These are phyloP conservation scores for Candida loeiensis DNA, from an alignment of 805 yeast genomes.

Conservation along the genomic window DNA sequence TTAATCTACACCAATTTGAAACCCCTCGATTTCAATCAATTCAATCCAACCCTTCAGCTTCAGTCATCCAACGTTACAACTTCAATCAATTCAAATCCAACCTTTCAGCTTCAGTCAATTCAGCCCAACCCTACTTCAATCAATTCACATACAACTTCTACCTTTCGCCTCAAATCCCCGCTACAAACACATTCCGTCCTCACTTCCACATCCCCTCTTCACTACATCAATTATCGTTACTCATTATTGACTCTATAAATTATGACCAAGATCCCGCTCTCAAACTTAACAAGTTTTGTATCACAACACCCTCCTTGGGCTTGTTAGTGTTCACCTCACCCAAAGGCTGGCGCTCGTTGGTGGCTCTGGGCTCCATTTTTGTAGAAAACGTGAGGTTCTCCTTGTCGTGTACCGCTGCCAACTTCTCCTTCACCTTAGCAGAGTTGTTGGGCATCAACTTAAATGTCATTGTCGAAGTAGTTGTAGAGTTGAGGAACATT, in stretches of 20 bases:
- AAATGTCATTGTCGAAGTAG: constrained; percentile 33
- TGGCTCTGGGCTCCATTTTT: constrained; percentile 9
- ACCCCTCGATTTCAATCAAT: no score
- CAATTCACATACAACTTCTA: neutral
- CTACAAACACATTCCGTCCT: neutral
- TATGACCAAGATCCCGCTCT: constrained; percentile 33
- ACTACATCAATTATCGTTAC: neutral
- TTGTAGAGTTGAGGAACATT: constrained; percentile 24
- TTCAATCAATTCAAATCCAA: no score
- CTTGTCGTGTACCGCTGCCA: constrained; percentile 23
- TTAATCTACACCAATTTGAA: no score
- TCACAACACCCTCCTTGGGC: constrained; percentile 17
- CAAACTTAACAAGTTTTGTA: constrained; percentile 37
- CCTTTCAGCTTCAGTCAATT: no score
- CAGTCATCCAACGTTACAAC: neutral
- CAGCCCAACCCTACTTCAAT: no score
- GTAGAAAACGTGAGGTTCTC: constrained; percentile 17
- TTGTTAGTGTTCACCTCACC: constrained; percentile 20
- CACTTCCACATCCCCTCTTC: neutral
- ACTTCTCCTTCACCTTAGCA: constrained; percentile 25
- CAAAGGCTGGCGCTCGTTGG: constrained; percentile 21
- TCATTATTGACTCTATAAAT: constrained; percentile 1
- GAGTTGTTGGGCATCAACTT: constrained; percentile 27
- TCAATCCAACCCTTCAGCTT: no score
- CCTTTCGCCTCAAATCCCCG: neutral